Percentiles rank a stretch among this genome's conserved stretches.
Conservation (phyloP, 768 basidiomycete species). For the Serendipita sp. region DNA sequence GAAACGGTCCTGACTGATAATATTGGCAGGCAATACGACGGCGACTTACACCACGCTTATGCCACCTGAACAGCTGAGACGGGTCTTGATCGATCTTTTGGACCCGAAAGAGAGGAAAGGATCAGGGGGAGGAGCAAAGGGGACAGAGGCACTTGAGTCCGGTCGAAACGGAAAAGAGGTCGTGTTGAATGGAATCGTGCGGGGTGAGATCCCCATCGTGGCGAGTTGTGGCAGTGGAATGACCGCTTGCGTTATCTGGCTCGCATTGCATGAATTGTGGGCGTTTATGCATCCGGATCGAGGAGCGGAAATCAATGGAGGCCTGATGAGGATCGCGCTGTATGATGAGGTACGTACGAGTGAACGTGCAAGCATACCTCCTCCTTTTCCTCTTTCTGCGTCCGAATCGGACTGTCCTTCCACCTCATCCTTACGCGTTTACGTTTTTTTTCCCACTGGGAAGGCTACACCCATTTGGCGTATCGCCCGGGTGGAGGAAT, state of each 20-base stretch:
- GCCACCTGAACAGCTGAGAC: constrained; percentile 38
- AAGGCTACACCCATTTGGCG: constrained; percentile 11
- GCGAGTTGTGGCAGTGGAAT: constrained; percentile 91
- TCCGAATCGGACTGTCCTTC: neutral
- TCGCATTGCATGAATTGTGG: constrained; percentile 50
- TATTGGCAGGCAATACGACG: constrained; percentile 18
- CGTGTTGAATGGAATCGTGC: constrained; percentile 31
- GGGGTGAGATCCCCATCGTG: constrained; percentile 45
- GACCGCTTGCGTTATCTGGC: constrained; percentile 92
- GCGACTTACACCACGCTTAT: constrained; percentile 37
- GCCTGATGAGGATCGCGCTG: constrained; percentile 30
- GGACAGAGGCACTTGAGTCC: neutral
- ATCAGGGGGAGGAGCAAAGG: neutral
- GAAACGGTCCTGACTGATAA: constrained; percentile 26
- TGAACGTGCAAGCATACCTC: neutral
- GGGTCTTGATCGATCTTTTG: constrained; percentile 45
- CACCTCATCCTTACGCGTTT: too few relatives aligned
- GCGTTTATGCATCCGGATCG: too few relatives aligned
- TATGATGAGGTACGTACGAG: constrained; percentile 74
- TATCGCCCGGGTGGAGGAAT: too few relatives aligned
- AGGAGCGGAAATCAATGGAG: constrained; percentile 10
- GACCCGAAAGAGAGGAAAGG: constrained; percentile 22
- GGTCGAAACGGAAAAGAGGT: constrained; percentile 24
- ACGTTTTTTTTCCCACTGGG: too few relatives aligned
- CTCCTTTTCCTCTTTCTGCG: neutral